A percentile compares a stretch with the other conserved stretches of the same genome.
phyloP scores from a whole-genome alignment of 192 early-diverging fungal species.

The Funneliformis geosporum region DNA sequence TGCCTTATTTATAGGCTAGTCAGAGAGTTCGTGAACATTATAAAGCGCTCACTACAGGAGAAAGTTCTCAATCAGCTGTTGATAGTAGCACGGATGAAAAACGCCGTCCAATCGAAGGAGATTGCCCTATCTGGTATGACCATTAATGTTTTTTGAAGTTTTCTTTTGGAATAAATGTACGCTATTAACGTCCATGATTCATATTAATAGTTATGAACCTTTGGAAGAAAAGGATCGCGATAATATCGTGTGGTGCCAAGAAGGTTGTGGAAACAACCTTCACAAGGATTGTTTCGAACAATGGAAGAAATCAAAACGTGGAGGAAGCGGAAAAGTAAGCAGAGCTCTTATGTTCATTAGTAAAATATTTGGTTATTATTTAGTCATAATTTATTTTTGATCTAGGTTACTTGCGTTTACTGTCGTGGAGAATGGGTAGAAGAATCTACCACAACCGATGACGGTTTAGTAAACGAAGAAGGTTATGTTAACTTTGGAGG shows the following conservation, averaged over 20 bases:
- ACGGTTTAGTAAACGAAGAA: not conserved
- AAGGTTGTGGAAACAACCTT: conserved; percentile 13
- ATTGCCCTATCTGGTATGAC: conserved; percentile 9
- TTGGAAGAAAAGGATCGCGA: not conserved
- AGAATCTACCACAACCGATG: not conserved
- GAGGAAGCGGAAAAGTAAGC: not conserved
- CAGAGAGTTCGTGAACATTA: not conserved
- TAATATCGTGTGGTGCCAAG: not conserved
- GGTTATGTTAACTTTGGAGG: not conserved
- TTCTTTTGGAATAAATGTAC: too few species aligned
- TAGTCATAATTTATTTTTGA: not conserved
- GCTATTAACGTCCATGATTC: not conserved
- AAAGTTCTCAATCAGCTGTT: not conserved
- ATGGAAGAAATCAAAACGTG: not conserved
- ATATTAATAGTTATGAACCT: conserved; percentile 3
- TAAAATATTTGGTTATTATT: too few species aligned
- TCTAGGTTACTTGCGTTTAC: conserved; percentile 8
- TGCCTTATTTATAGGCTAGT: not conserved
- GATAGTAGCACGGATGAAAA: not conserved
- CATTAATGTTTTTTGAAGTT: not conserved
- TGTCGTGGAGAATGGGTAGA: not conserved
- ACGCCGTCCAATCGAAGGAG: conserved; percentile 6
- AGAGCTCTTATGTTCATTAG: not conserved
- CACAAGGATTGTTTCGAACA: not conserved
- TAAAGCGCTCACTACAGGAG: not conserved